Evolutionary conservation across 73 alveolate genomes (phyloP).

Genomic region (Blepharisma stoltei): DNA sequence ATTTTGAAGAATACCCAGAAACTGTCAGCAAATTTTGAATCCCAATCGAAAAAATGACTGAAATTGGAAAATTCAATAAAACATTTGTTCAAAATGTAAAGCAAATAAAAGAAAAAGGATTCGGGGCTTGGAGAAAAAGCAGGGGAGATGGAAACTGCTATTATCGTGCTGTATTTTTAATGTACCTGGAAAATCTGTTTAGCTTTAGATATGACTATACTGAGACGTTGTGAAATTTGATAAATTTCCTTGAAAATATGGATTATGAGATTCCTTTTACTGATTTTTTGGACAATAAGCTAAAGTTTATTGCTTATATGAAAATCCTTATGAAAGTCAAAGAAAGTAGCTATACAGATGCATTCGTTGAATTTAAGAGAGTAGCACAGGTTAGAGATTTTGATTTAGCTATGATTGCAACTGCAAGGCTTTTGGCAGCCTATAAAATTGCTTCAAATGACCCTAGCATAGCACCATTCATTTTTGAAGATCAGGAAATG

Average conservation of each 20-base stretch:
- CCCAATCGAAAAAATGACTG: background rate
- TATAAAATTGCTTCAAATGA: background rate
- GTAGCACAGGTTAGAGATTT: background rate
- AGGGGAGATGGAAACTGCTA: conserved; percentile 29
- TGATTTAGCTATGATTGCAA: background rate
- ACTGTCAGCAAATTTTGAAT: background rate
- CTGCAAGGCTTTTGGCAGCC: background rate
- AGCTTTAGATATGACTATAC: background rate
- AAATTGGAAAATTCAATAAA: background rate
- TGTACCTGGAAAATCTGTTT: background rate
- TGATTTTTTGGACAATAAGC: background rate
- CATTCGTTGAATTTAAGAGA: background rate
- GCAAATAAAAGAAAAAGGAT: background rate
- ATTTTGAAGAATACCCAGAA: conserved; percentile 21
- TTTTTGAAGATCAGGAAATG: background rate
- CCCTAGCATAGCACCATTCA: background rate
- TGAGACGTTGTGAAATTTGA: background rate
- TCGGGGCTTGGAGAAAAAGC: conserved; percentile 15
- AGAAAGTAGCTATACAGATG: background rate
- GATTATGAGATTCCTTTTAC: background rate
- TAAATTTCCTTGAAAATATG: background rate
- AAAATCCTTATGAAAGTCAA: background rate
- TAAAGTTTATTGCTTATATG: background rate
- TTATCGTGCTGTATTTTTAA: conserved; percentile 1
- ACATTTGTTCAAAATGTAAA: background rate